phyloP scores from a whole-genome alignment of 345 rosid species.

The Citrus inodora region DNA sequence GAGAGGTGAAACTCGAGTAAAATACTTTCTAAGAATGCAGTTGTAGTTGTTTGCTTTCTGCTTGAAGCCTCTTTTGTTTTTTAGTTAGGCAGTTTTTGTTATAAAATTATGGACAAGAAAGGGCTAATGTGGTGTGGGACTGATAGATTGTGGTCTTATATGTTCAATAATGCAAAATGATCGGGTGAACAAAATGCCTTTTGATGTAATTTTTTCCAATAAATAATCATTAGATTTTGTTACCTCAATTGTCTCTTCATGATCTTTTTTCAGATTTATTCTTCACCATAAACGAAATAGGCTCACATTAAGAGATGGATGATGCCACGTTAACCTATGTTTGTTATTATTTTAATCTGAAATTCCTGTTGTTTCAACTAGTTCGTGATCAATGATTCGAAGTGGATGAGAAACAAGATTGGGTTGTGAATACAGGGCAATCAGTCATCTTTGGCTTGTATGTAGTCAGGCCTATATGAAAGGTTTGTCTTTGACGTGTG shows the following conservation, averaged over 20 bases:
- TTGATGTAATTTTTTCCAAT: background rate
- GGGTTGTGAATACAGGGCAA: background rate
- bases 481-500: background rate
- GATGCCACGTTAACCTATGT: background rate
- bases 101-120: background rate
- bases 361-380: background rate
- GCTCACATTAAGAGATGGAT: background rate
- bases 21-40: background rate
- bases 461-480: background rate
- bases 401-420: background rate
- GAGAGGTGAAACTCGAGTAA: conserved; percentile 68
- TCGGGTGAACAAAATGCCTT: background rate
- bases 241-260: background rate
- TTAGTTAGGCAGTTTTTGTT: background rate
- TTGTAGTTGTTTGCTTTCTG: background rate
- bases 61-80: background rate
- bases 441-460: background rate
- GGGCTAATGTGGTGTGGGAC: background rate
- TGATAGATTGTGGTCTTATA: background rate
- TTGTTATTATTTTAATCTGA: background rate
- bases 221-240: background rate
- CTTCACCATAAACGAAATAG: background rate
- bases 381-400: background rate
- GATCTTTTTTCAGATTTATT: background rate
- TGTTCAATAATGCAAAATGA: conserved; percentile 1